Conservation (phyloP, 345 rosid species). For the Moringa oleifera region DNA sequence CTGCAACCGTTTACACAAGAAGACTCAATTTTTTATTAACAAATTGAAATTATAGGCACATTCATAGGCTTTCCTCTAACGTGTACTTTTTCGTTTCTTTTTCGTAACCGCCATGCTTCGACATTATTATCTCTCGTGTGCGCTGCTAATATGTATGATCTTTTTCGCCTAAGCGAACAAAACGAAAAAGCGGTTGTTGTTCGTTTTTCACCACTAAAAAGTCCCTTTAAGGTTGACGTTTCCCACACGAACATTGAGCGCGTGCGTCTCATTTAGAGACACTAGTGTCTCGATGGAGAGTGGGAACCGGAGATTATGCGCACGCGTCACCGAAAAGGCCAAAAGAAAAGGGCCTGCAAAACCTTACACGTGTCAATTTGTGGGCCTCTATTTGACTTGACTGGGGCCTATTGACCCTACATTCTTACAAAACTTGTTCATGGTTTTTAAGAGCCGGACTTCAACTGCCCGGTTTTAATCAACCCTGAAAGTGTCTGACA, state of each 20-base stretch:
- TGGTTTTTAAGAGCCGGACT: neutral
- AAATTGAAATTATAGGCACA: too few relatives aligned
- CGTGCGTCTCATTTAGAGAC: neutral
- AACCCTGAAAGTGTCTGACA: neutral
- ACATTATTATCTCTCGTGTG: neutral
- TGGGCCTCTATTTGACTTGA: neutral
- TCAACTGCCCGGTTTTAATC: neutral
- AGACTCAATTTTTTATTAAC: too few relatives aligned
- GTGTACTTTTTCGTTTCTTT: too few relatives aligned
- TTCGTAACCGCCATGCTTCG: neutral
- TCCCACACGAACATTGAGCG: neutral
- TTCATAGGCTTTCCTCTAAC: too few relatives aligned
- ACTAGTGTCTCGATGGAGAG: too few relatives aligned
- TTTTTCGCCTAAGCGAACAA: slow-evolving; percentile 8
- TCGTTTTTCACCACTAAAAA: slow-evolving; percentile 6
- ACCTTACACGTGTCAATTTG: neutral
- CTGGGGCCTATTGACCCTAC: neutral
- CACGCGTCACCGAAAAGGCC: neutral
- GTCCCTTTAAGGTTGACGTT: neutral
- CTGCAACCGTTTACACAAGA: too few relatives aligned
- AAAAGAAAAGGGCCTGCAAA: too few relatives aligned
- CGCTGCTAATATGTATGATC: neutral
- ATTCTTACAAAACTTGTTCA: neutral
- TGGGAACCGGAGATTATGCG: neutral
- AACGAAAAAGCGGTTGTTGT: slow-evolving; percentile 22